phyloP scores from a whole-genome alignment of 345 rosid genomes.

The Linum usitatissimum region DNA sequence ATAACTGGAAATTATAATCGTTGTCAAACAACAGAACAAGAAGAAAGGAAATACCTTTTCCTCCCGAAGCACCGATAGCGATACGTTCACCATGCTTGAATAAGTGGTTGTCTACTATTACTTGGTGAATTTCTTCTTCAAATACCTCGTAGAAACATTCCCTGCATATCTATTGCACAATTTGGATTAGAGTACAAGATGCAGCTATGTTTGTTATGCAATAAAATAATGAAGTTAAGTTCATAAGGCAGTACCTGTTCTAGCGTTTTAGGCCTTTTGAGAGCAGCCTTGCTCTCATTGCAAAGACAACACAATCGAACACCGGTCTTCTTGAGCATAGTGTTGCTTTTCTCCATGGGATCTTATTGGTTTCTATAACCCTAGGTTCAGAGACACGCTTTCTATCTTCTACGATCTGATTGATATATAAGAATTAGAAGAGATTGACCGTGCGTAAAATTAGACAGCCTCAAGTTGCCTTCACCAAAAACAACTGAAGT shows the following conservation, averaged over 20 bases:
- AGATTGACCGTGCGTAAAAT: too few relatives aligned
- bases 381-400: too few relatives aligned
- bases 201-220: background rate
- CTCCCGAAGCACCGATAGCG: constrained; percentile 89
- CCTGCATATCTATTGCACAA: constrained; percentile 54
- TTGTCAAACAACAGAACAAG: background rate
- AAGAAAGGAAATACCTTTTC: constrained; percentile 56
- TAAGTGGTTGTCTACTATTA: constrained; percentile 47
- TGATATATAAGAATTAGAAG: too few relatives aligned
- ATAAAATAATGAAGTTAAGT: background rate
- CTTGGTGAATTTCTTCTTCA: constrained; percentile 78
- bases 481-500: too few relatives aligned
- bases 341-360: constrained; percentile 30
- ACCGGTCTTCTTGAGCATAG: constrained; percentile 28
- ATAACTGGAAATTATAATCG: background rate
- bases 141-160: constrained; percentile 76
- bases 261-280: constrained; percentile 85
- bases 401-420: too few relatives aligned
- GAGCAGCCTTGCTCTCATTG: constrained; percentile 48
- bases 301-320: constrained; percentile 57
- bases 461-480: too few relatives aligned
- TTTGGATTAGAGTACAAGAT: background rate
- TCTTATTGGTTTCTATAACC: too few relatives aligned
- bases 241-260: constrained; percentile 41
- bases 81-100: constrained; percentile 75